A percentile compares a stretch with the other conserved stretches of the same genome.
These are phyloP conservation scores for Cercophora newfieldiana DNA, from an alignment of 495 filamentous ascomycete species.

Conservation along the genomic window DNA sequence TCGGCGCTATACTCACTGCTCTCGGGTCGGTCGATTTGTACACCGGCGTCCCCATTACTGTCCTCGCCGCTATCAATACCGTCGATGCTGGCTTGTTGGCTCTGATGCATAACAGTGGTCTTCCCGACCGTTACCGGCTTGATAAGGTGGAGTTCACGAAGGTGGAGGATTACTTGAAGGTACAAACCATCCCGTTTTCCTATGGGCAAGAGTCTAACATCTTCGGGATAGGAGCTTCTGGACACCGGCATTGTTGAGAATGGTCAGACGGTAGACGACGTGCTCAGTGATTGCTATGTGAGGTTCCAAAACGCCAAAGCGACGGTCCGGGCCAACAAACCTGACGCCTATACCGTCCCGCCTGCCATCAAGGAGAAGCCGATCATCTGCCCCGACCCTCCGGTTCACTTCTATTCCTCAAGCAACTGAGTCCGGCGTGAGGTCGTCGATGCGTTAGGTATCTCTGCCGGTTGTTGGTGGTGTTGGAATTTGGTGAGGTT, in stretches of 20 bases:
- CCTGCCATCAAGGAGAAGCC: not conserved
- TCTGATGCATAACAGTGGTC: constrained; percentile 52
- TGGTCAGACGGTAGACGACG: constrained; percentile 39
- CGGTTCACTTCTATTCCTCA: constrained; percentile 13
- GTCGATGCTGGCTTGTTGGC: constrained; percentile 50
- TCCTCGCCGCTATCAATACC: constrained; percentile 51
- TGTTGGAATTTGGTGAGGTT: not conserved
- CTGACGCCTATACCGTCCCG: constrained; percentile 36
- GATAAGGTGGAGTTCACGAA: constrained; percentile 47
- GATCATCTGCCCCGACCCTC: constrained; percentile 23
- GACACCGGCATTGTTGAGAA: constrained; percentile 46
- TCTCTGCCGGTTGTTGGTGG: not conserved
- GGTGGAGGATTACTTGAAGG: constrained; percentile 48
- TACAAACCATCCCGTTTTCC: not conserved
- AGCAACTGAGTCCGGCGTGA: not conserved
- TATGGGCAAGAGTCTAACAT: not conserved
- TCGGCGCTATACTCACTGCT: constrained; percentile 47
- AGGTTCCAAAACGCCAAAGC: constrained; percentile 40
- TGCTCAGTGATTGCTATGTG: constrained; percentile 41
- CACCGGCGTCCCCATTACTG: constrained; percentile 40
- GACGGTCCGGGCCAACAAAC: constrained; percentile 47
- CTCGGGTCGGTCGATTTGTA: constrained; percentile 37
- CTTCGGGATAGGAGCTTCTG: constrained; percentile 35
- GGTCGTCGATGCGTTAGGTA: not conserved
- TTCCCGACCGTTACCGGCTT: constrained; percentile 49